phyloP scores from a whole-genome alignment of 768 basidiomycete species.

The Naematelia encephala region DNA sequence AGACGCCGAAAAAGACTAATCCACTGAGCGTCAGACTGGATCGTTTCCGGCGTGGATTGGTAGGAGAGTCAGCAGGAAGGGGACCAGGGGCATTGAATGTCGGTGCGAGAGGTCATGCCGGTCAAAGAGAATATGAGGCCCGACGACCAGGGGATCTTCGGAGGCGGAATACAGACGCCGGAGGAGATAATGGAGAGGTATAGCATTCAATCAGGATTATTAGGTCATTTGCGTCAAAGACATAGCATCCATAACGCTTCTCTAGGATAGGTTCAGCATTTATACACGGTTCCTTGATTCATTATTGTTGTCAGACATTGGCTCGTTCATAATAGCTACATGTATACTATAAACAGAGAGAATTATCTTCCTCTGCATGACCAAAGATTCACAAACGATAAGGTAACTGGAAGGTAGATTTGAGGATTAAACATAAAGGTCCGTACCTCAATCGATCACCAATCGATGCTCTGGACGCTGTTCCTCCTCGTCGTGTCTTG shows the following conservation, averaged over 20 bases:
- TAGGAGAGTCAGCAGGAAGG: slow-evolving; percentile 5
- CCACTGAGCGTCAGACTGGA: slow-evolving; percentile 13
- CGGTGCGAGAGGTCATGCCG: slow-evolving; percentile 35
- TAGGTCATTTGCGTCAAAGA: too few species aligned
- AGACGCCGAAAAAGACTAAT: neutral
- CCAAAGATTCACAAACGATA: too few species aligned
- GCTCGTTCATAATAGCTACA: too few species aligned
- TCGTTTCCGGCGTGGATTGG: slow-evolving; percentile 15
- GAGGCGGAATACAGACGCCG: neutral
- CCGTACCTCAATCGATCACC: slow-evolving; percentile 4
- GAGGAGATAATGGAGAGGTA: neutral
- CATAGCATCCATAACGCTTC: too few species aligned
- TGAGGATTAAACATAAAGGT: too few species aligned
- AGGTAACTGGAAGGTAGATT: too few species aligned
- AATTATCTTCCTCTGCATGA: too few species aligned
- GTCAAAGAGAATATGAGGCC: slow-evolving; percentile 40
- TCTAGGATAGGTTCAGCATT: too few species aligned
- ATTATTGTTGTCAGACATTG: too few species aligned
- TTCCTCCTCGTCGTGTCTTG: slow-evolving; percentile 1
- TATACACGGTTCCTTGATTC: too few species aligned
- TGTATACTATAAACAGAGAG: too few species aligned
- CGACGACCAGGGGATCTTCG: slow-evolving; percentile 33
- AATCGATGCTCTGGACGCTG: neutral
- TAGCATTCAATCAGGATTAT: neutral
- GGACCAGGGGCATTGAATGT: slow-evolving; percentile 36